A percentile compares a stretch with the other conserved stretches of the same genome.
phyloP scores from a whole-genome alignment of 164 flowering plant genomes.

The Stephania yunnanensis region DNA sequence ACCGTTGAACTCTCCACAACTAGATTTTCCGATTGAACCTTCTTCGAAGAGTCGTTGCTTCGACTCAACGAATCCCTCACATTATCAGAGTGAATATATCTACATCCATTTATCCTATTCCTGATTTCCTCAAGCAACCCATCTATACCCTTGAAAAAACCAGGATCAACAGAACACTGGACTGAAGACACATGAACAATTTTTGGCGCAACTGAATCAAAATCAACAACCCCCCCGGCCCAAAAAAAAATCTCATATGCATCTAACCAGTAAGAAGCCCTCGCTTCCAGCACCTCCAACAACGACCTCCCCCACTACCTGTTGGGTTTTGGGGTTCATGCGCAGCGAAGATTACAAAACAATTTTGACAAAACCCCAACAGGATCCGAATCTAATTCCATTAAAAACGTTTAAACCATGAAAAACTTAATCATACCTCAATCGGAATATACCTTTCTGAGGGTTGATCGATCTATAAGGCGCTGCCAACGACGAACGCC shows the following conservation, averaged over 20 bases:
- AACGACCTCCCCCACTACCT: conserved; percentile 2
- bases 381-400: too few relatives aligned
- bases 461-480: too few relatives aligned
- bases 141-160: conserved; percentile 81
- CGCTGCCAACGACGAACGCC: too few relatives aligned
- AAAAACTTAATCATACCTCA: too few relatives aligned
- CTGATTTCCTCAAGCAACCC: conserved; percentile 63
- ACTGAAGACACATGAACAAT: conserved; percentile 8
- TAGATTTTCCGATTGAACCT: not conserved
- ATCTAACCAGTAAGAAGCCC: conserved; percentile 82
- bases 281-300: conserved; percentile 6
- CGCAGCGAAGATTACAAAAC: too few relatives aligned
- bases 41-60: not conserved
- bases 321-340: too few relatives aligned
- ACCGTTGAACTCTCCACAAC: not conserved
- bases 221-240: conserved; percentile 41
- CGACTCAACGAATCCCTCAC: not conserved
- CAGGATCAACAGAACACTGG: conserved; percentile 18
- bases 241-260: conserved; percentile 72
- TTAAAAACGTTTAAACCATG: too few relatives aligned
- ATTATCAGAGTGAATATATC: conserved; percentile 19
- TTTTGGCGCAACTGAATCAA: conserved; percentile 24
- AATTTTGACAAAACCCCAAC: too few relatives aligned
- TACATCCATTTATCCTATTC: conserved; percentile 38
- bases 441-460: too few relatives aligned